Evolutionary conservation across 2,329 filamentous ascomycete species (phyloP), one percentile per base, ranked within the genome.

Genomic region (Neophaeococcomyces aloes): DNA sequence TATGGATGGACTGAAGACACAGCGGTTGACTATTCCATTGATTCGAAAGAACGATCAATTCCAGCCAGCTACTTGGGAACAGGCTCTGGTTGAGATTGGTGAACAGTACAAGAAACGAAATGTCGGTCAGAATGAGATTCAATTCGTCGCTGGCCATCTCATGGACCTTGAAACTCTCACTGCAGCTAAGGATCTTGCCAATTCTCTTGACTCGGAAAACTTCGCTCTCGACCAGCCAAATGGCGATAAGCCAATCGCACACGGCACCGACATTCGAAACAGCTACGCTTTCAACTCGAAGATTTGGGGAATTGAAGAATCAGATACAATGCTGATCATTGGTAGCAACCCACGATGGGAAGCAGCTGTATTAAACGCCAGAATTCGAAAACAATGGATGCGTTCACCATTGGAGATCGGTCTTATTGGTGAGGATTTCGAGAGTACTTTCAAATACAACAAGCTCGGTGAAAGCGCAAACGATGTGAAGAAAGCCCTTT

Each of bases 281-380:
- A 98, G 91, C 71, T 98, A 93, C 67, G 74, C 86, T 34, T 95
- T 98, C 75, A 98, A 98, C 76, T 94, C 88, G 29, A 86, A 76
- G 64, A 94, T 98, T 60, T 83, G 78, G 63, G 91, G 87, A 59
- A 84, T 96, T 29, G 91, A 98, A 67, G 85, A 94, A 60, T 86
- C 89, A 14, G 91, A 96, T 66, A 79, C 76, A 56, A 86, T 98
- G 48, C 80, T 98, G 42, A 79, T 98, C 47, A 78, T 98, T 51
- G 91, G 89, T 54, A 95, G 86, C 62, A 98, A 98, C 71, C 84
- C 91, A 31, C 80, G 91, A 55, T 86, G 94, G 61, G 91, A 98
- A 69, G 91, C 91, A 49, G 86, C 91, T 45, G 86, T 91, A 37
- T 76, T 98, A 34, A 98, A 98, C 60, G 88, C 89, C 52, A 85